phyloP scores from a whole-genome alignment of 805 yeast genomes.

The Grigorovia transvaalensis region DNA sequence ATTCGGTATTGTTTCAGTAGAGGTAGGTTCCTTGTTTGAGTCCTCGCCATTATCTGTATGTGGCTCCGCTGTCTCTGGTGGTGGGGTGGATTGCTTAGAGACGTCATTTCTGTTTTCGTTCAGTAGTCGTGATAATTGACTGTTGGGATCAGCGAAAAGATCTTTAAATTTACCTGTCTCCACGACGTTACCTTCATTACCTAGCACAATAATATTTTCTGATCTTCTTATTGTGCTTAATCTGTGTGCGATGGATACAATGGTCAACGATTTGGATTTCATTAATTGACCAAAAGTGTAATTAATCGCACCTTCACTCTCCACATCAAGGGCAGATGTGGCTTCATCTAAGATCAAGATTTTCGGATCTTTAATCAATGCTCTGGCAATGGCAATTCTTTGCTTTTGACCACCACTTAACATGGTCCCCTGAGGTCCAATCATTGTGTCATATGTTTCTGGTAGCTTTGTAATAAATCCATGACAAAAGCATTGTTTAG shows the following conservation, averaged over 20 bases:
- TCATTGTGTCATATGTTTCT: constrained; percentile 50
- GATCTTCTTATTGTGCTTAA: constrained; percentile 83
- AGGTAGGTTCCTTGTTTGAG: not conserved
- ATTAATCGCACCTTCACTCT: constrained; percentile 67
- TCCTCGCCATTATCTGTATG: not conserved
- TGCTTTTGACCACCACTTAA: constrained; percentile 94
- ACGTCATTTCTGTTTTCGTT: constrained; percentile 22
- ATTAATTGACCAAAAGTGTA: constrained; percentile 59
- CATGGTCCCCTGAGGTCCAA: constrained; percentile 56
- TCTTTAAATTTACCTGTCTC: constrained; percentile 60
- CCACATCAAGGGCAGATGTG: constrained; percentile 77
- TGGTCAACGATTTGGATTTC: constrained; percentile 52
- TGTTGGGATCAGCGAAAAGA: constrained; percentile 38
- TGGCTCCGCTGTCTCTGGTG: not conserved
- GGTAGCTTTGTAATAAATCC: constrained; percentile 53
- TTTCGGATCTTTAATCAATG: constrained; percentile 64
- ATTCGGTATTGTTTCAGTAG: not conserved
- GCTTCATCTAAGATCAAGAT: constrained; percentile 75
- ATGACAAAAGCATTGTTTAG: constrained; percentile 45
- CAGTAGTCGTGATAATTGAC: constrained; percentile 31
- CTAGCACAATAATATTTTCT: constrained; percentile 74
- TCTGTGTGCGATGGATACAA: constrained; percentile 89
- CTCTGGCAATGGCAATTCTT: constrained; percentile 79
- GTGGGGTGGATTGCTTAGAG: not conserved
- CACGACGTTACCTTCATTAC: constrained; percentile 68